Conservation (phyloP, 2,329 filamentous ascomycete species). For the Fusarium lyarnte region DNA sequence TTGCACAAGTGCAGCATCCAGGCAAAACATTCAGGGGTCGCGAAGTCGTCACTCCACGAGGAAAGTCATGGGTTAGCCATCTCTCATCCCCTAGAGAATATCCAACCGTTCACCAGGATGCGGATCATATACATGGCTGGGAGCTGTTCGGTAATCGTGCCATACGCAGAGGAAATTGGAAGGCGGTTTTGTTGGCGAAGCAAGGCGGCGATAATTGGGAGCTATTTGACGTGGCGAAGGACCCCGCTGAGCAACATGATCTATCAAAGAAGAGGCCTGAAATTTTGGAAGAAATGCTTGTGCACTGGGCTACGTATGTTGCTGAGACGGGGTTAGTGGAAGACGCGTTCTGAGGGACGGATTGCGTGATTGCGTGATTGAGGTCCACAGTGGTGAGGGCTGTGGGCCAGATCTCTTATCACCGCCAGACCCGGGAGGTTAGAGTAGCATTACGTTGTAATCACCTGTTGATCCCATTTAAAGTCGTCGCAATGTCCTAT, state of each 20-base stretch:
- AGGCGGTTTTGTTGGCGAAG: slow-evolving; percentile 53
- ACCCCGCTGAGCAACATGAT: slow-evolving; percentile 6
- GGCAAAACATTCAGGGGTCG: slow-evolving; percentile 41
- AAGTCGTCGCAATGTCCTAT: not conserved
- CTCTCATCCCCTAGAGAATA: slow-evolving; percentile 1
- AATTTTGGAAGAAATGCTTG: slow-evolving; percentile 9
- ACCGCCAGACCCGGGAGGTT: too few species aligned
- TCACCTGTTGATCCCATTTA: not conserved
- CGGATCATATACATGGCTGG: slow-evolving; percentile 65
- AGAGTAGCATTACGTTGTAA: not conserved
- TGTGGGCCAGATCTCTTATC: not conserved
- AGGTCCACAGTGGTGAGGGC: not conserved
- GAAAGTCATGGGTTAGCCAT: slow-evolving; percentile 16
- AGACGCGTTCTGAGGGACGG: not conserved
- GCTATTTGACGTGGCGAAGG: slow-evolving; percentile 10
- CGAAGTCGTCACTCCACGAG: slow-evolving; percentile 7
- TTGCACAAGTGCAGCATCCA: slow-evolving; percentile 55
- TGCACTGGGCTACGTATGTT: slow-evolving; percentile 2
- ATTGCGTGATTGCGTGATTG: slow-evolving; percentile 1
- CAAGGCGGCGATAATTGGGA: slow-evolving; percentile 1
- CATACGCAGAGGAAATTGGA: slow-evolving; percentile 64
- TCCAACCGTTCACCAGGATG: slow-evolving; percentile 18
- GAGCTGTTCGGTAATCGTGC: slow-evolving; percentile 64
- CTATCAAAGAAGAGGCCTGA: not conserved
- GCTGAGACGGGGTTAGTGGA: slow-evolving; percentile 7